Evolutionary conservation across 306 rosid species (phyloP), one percentile per base, ranked within the genome.

Genomic region (Purshia tridentata): DNA sequence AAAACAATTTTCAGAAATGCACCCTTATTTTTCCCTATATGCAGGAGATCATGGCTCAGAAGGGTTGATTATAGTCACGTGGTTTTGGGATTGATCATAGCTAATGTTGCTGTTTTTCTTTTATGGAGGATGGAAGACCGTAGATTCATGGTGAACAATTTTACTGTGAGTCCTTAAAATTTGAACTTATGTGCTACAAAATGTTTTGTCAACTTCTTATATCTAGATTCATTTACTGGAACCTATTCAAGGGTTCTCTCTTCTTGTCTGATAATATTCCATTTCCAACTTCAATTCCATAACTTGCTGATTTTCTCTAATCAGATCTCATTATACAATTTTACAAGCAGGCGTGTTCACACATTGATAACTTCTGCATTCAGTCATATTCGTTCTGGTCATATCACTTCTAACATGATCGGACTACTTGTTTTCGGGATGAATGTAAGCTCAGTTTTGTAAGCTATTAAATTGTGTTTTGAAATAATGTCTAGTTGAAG

Each of bases 341-440:
- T 86, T 72, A 81, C 73, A 78, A 81, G 86, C 41, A 96, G 94
- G 73, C 92, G 90, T 57, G 42, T 91, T 73, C 97, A 94, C 82
- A 91, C 97, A 23, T 70, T 91, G 92, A 86, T 94, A 53, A 91
- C 97, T 75, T 82, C 82, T 70, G 94, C 98, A 64, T 91, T 94
- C 88, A 94, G 98, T 88, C 98, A 91, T 60, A 67, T 78, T 2
- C 86, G 89, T 49, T 1, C 47, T 35, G 67, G 68, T 67, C 98
- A 89, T 84, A 68, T 94, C 12, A 15, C 87, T 55, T 80, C 77
- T 77, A 91, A 94, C 92, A 89, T 94, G 96, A 63, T 89, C 48
- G 96, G 91, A 75, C 91, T 94, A 73, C 88, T 86, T 85, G 91
- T 86, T 92, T 94, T 91, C 29, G 97, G 98, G 81, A 69, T 2